Evolutionary conservation across 73 alveolate species (phyloP), one percentile per base, ranked within the genome.

Genomic region (Uronychia setigera): DNA sequence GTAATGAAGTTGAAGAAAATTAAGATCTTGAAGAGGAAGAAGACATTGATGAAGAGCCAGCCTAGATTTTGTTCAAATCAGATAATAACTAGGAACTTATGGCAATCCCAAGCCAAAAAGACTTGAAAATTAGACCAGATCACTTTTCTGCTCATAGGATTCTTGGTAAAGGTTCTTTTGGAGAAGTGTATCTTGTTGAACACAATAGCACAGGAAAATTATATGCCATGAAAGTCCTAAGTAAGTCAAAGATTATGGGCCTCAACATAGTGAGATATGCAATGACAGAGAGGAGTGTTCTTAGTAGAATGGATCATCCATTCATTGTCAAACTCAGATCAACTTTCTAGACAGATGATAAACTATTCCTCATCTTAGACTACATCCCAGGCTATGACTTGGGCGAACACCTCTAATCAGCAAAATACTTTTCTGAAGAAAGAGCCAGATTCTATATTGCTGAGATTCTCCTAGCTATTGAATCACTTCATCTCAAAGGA

Each of bases 341-440:
- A n/a, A n/a, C 86, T 96, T 93, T 32, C 95, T 92, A 29, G 80
- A 90, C 31, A 92, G 84, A n/a, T 1, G 84, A 92, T 29, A 96
- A 94, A 81, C 90, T 97, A 46, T 97, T 94, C 92, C 93, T 97
- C 78, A 93, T 97, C 26, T 90, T 97, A 80, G 99, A 97, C 84
- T 97, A 96, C 84, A 84, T 96, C 74, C 93, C 87, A 33, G 99
- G 99, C 1, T 98, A 99, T 0, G 99, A 97, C 85, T 93, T 97
- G 57, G 95, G 95, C 31, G 35, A 31, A 32, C 60, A 78, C 84
- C 32, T 78, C 77, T 74, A 33, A 31, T 31, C 32, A 1, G 33
- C 11, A 5, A 35, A 26, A 1, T 86, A 86, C 80, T 95, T 97
- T 83, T 83, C 93, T 28, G 99, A 97, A 85, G 91, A 81, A 34